phyloP scores from a whole-genome alignment of 2,329 filamentous ascomycete species.

The Aspergillus pseudoterreus region DNA sequence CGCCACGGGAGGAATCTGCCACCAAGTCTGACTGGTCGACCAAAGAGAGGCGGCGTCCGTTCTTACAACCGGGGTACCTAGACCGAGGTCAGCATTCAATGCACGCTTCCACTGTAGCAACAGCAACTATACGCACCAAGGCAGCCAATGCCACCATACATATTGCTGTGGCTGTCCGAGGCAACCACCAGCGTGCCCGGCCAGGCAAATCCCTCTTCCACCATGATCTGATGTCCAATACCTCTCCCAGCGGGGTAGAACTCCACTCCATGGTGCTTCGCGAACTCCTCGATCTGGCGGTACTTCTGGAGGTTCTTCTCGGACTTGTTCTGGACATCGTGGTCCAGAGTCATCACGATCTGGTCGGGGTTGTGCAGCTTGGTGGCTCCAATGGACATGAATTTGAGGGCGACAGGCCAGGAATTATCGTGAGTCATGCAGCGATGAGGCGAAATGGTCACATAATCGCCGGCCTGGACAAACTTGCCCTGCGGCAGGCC shows the following conservation, averaged over 20 bases:
- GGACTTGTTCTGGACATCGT: constrained; percentile 81
- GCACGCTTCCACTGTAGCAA: too few relatives aligned
- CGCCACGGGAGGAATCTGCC: constrained; percentile 79
- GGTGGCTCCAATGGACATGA: constrained; percentile 76
- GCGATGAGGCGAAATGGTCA: constrained; percentile 66
- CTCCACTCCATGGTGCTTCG: constrained; percentile 68
- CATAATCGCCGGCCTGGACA: constrained; percentile 78
- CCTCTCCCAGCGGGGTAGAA: constrained; percentile 75
- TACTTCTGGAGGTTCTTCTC: constrained; percentile 82
- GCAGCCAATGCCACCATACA: constrained; percentile 76
- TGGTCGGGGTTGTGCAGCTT: constrained; percentile 68
- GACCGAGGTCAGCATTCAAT: too few relatives aligned
- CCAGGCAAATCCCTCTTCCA: constrained; percentile 82
- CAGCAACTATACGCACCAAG: constrained; percentile 33
- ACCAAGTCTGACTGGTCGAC: constrained; percentile 82
- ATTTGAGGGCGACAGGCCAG: constrained; percentile 72
- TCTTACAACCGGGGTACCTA: constrained; percentile 74
- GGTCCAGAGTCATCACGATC: constrained; percentile 79
- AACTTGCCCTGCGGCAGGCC: constrained; percentile 70
- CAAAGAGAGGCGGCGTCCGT: constrained; percentile 85
- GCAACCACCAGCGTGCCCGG: constrained; percentile 80
- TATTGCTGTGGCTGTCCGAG: constrained; percentile 67
- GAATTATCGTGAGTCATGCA: constrained; percentile 89
- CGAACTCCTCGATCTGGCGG: constrained; percentile 75
- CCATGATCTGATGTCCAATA: constrained; percentile 75